These are phyloP conservation scores for Xylariaceae sp. DNA, from an alignment of 2,329 filamentous ascomycete species.

Conservation along the genomic window DNA sequence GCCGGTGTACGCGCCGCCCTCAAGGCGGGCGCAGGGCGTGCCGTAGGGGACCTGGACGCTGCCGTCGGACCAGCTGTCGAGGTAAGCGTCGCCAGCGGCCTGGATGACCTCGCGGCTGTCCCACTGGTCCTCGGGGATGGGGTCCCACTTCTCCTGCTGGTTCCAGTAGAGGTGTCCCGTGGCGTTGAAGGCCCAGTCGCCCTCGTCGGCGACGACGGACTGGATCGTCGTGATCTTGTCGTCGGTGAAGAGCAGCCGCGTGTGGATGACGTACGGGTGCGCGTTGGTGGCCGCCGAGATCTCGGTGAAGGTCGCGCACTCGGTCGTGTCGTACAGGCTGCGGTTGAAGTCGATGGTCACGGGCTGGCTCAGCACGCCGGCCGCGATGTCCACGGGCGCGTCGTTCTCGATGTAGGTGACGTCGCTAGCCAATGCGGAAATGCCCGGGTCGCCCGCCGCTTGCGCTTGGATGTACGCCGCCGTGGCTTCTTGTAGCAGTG, in stretches of 20 bases:
- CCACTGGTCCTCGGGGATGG: conserved; percentile 32
- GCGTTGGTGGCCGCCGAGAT: conserved; percentile 39
- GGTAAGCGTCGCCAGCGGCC: conserved; percentile 37
- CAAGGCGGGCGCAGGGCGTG: conserved; percentile 37
- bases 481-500: conserved; percentile 26
- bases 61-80: conserved; percentile 33
- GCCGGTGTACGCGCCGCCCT: conserved; percentile 36
- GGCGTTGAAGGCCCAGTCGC: conserved; percentile 38
- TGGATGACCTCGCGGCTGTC: conserved; percentile 34
- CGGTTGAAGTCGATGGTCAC: conserved; percentile 41
- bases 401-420: conserved; percentile 40
- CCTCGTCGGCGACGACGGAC: conserved; percentile 35
- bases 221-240: conserved; percentile 33
- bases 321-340: conserved; percentile 39
- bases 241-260: conserved; percentile 33
- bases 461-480: conserved; percentile 31
- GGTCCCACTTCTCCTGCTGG: conserved; percentile 36
- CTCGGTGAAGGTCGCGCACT: conserved; percentile 47
- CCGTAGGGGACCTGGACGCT: conserved; percentile 32
- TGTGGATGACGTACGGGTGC: conserved; percentile 39
- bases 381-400: conserved; percentile 23
- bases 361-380: conserved; percentile 34
- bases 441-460: conserved; percentile 22
- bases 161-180: conserved; percentile 34
- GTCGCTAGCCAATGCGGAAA: conserved; percentile 20